These are phyloP conservation scores for Tetrapisispora fleetii DNA, from an alignment of 805 yeast species.

Conservation along the genomic window DNA sequence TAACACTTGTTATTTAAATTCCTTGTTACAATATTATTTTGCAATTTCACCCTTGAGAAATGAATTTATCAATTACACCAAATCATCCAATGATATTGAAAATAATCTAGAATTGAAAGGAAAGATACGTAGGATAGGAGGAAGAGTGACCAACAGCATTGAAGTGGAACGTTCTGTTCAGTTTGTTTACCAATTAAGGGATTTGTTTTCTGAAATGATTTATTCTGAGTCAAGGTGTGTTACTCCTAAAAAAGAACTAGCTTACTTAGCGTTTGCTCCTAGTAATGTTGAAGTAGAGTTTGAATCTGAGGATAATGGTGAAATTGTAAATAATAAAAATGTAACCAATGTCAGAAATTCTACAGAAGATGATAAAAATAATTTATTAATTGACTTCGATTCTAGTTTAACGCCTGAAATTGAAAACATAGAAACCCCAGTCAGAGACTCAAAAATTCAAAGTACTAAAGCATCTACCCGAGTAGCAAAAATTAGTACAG, in stretches of 20 bases:
- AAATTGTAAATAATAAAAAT: too few relatives aligned
- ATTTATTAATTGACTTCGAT: not conserved
- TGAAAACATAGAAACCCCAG: not conserved
- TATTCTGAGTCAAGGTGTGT: conserved; percentile 53
- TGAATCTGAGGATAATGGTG: conserved; percentile 9
- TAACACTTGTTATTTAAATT: conserved; percentile 89
- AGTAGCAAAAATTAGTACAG: conserved; percentile 34
- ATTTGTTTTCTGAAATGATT: conserved; percentile 61
- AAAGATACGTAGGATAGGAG: conserved; percentile 64
- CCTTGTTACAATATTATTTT: conserved; percentile 82
- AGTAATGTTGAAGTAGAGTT: conserved; percentile 57
- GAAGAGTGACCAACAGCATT: conserved; percentile 64
- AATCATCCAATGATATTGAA: conserved; percentile 18
- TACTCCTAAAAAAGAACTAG: conserved; percentile 73
- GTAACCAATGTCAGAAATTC: not conserved
- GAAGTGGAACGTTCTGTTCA: conserved; percentile 78
- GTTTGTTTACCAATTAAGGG: conserved; percentile 64
- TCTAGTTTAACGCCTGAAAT: not conserved
- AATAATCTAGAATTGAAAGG: not conserved
- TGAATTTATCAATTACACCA: conserved; percentile 47
- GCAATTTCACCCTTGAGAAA: conserved; percentile 74
- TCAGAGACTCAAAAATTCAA: not conserved
- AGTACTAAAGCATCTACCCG: conserved; percentile 7
- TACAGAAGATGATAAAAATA: not conserved
- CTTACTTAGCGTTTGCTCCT: conserved; percentile 78